phyloP scores from a whole-genome alignment of 176 grass and related monocot species.

The Ampelocalamus luodianensis region DNA sequence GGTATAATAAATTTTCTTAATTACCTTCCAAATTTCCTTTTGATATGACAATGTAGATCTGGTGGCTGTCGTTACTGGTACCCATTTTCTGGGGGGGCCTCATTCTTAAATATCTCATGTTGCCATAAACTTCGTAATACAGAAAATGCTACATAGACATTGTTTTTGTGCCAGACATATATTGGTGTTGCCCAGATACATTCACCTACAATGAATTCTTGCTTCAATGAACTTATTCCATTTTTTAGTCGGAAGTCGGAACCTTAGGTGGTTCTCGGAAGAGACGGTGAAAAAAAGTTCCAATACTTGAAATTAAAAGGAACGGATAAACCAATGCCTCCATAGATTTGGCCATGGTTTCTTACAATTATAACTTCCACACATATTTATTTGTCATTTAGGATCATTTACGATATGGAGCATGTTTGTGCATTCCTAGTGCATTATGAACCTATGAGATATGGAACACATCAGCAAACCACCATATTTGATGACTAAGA shows the following conservation, averaged over 20 bases:
- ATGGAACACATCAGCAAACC: background rate
- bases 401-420: slow-evolving; percentile 13
- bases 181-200: slow-evolving; percentile 23
- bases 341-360: slow-evolving; percentile 6
- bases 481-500: slow-evolving; percentile 19
- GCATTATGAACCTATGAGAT: slow-evolving; percentile 10
- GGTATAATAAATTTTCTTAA: slow-evolving; percentile 61
- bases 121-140: background rate
- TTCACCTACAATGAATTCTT: slow-evolving; percentile 10
- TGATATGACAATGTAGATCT: slow-evolving; percentile 17
- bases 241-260: background rate
- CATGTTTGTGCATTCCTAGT: slow-evolving; percentile 3
- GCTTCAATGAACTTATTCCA: background rate
- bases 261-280: background rate
- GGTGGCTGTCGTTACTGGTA: background rate
- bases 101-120: slow-evolving; percentile 12
- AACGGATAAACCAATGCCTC: slow-evolving; percentile 7
- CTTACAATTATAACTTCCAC: slow-evolving; percentile 10
- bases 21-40: slow-evolving; percentile 27
- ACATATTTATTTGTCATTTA: slow-evolving; percentile 15
- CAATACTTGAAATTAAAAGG: background rate
- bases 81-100: background rate
- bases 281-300: background rate
- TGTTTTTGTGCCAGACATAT: background rate
- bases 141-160: slow-evolving; percentile 13